Conservation (phyloP, 2,329 filamentous ascomycete species). For the Pseudofabraea citricarpa region DNA sequence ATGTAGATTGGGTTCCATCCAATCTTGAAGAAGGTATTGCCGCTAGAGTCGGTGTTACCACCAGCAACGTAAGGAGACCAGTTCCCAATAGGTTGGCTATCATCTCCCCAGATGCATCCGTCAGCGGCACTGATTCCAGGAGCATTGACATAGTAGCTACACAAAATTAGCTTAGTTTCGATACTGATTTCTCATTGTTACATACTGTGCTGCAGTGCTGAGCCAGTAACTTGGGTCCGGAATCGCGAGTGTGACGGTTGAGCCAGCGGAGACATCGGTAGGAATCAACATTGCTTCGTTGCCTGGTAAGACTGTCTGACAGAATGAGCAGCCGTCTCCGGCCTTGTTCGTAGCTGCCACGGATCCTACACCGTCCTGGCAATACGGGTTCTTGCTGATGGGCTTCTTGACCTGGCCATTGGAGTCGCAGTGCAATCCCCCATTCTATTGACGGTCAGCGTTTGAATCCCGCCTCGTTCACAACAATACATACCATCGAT, state of each 20-base stretch:
- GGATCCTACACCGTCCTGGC: constrained; percentile 61
- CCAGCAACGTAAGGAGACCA: constrained; percentile 75
- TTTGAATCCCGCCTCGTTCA: neutral
- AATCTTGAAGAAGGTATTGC: constrained; percentile 69
- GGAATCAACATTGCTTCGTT: constrained; percentile 81
- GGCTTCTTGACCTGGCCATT: constrained; percentile 64
- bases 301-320: constrained; percentile 74
- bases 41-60: constrained; percentile 61
- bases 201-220: constrained; percentile 69
- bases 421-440: constrained; percentile 67
- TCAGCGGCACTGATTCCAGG: constrained; percentile 56
- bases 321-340: constrained; percentile 61
- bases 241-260: constrained; percentile 54
- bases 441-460: constrained; percentile 46
- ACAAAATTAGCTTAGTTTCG: constrained; percentile 15
- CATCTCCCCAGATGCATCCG: constrained; percentile 69
- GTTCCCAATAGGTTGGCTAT: constrained; percentile 61
- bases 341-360: constrained; percentile 64
- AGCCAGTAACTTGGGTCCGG: constrained; percentile 68
- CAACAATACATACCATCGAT: constrained; percentile 58
- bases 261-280: constrained; percentile 54
- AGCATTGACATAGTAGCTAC: constrained; percentile 72
- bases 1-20: constrained; percentile 74
- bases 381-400: constrained; percentile 64
- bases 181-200: too few relatives aligned